Evolutionary conservation across 805 yeast species (phyloP), one percentile per base, ranked within the genome.

Genomic region (Candida ipomoeae): DNA sequence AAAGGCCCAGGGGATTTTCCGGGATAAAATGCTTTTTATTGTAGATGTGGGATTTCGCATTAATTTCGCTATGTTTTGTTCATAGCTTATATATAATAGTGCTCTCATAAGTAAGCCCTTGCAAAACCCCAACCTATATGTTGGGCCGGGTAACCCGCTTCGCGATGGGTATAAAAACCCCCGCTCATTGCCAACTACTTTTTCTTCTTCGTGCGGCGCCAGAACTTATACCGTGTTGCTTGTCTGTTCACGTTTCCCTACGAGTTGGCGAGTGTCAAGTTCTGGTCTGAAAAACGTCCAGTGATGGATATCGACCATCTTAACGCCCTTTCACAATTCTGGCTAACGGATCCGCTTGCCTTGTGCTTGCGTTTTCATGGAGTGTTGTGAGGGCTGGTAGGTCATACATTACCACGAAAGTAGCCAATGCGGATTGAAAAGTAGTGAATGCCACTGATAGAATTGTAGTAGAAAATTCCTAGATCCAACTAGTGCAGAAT

Each of bases 261-360:
- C 77, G 75, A 72, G 71, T 66, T 63, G 76, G 75, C 76, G 71
- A 73, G 77, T 74, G 77, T 73, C 78, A 72, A 69, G 78, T 70
- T 67, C 66, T 63, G 77, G 78, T 75, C 75, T 71, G 76, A 73
- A 65, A 50, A 69, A 68, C 55, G 64, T 70, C 72, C 73, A 62
- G 64, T 60, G 63, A 60, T 65, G 67, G 67, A 57, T 51, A 58
- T 40, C 54, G 78, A 69, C 69, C 76, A 69, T 73, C 78, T 73
- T 64, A 73, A 63, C 58, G 77, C 78, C 71, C 78, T 69, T 67
- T 68, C 66, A 62, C 55, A 48, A 39, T 31, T 48, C 39, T 61
- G 60, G 58, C 59, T 59, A 54, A 55, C 60, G 58, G 55, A 44
- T 57, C 55, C 52, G 48, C 54, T 44, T 56, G 58, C 45, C 37